Conservation (phyloP, 1,139 yeast species). For the Yamadazyma sp. region DNA sequence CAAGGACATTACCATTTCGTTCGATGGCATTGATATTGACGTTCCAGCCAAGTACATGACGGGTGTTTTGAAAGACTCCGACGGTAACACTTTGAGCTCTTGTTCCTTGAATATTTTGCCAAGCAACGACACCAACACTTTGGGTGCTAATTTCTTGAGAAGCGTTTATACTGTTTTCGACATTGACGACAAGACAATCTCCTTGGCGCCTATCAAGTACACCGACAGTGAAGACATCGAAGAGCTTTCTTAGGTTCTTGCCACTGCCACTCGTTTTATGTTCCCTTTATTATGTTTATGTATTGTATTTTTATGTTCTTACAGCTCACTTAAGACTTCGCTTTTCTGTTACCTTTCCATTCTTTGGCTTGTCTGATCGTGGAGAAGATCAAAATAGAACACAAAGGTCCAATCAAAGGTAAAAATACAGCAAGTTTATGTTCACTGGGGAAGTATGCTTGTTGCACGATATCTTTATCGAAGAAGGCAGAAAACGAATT, state of each 20-base stretch:
- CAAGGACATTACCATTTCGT: slow-evolving; percentile 22
- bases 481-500: slow-evolving; percentile 79
- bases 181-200: slow-evolving; percentile 60
- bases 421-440: slow-evolving; percentile 91
- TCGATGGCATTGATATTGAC: slow-evolving; percentile 30
- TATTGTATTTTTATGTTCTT: neutral
- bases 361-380: slow-evolving; percentile 34
- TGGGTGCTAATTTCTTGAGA: slow-evolving; percentile 77
- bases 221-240: slow-evolving; percentile 36
- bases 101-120: slow-evolving; percentile 7
- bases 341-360: neutral
- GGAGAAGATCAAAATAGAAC: slow-evolving; percentile 67
- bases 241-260: neutral
- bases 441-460: slow-evolving; percentile 90
- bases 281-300: neutral
- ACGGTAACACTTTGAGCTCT: slow-evolving; percentile 12
- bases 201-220: slow-evolving; percentile 63
- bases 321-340: neutral
- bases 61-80: slow-evolving; percentile 1
- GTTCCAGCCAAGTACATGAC: slow-evolving; percentile 20
- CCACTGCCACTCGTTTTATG: too few species aligned
- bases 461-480: slow-evolving; percentile 93
- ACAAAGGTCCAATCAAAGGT: slow-evolving; percentile 84
- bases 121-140: slow-evolving; percentile 17
- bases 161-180: slow-evolving; percentile 77